Percentiles rank a stretch among this genome's conserved stretches.
Conservation (phyloP, 1,284 basidiomycete genomes). For the Cryptococcus floricola region DNA sequence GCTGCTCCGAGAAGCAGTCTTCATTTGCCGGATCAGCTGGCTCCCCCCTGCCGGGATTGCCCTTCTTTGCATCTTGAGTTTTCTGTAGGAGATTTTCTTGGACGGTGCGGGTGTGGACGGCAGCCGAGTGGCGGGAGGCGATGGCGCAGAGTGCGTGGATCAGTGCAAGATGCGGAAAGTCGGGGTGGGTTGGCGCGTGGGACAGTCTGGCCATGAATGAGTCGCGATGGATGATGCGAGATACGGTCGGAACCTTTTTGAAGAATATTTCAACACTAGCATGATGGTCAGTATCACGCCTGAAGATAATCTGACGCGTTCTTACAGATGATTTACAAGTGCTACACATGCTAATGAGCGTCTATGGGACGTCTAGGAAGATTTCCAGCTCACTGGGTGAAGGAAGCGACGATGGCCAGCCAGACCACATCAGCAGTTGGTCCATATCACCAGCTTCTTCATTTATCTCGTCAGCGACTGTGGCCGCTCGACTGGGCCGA, state of each 20-base stretch:
- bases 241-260: constrained; percentile 34
- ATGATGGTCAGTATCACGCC: neutral
- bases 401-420: constrained; percentile 43
- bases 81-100: constrained; percentile 14
- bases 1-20: constrained; percentile 27
- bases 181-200: constrained; percentile 44
- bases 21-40: constrained; percentile 16
- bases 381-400: constrained; percentile 33
- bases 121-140: constrained; percentile 35
- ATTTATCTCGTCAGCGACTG: constrained; percentile 1
- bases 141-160: constrained; percentile 50
- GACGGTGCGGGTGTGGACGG: constrained; percentile 20
- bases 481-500: too few relatives aligned
- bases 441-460: constrained; percentile 22
- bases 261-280: constrained; percentile 43
- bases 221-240: constrained; percentile 39
- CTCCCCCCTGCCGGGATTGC: constrained; percentile 2
- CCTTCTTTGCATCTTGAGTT: constrained; percentile 8
- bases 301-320: neutral
- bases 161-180: constrained; percentile 48
- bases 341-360: too few relatives aligned
- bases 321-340: constrained; percentile 35
- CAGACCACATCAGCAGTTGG: constrained; percentile 41
- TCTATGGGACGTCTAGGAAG: too few relatives aligned
- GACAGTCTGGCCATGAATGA: constrained; percentile 43